A percentile compares a stretch with the other conserved stretches of the same genome.
Evolutionary conservation across 2,329 filamentous ascomycete genomes (phyloP).

Genomic region (Talaromyces atroroseus): DNA sequence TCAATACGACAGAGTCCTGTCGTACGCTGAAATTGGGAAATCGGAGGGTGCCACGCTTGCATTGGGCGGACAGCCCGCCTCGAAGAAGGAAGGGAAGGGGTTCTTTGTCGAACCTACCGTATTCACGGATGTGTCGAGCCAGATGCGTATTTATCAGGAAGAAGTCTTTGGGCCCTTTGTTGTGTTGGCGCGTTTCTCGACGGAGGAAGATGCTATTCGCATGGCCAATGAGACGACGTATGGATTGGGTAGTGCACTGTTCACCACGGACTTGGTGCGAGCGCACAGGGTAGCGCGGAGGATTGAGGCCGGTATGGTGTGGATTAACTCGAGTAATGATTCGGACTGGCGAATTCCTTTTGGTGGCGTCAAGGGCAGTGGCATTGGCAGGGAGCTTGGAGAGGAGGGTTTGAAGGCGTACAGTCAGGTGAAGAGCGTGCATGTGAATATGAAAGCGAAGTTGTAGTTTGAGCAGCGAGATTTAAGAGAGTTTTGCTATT

Average conservation of each 20-base stretch:
- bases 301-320: constrained; percentile 43
- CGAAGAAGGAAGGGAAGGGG: constrained; percentile 31
- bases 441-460: constrained; percentile 36
- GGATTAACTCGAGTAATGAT: constrained; percentile 42
- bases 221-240: constrained; percentile 39
- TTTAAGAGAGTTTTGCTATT: not conserved
- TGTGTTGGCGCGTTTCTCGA: constrained; percentile 36
- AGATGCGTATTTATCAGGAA: constrained; percentile 37
- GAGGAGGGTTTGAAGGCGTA: constrained; percentile 39
- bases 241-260: constrained; percentile 39
- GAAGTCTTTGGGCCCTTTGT: constrained; percentile 43
- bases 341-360: constrained; percentile 38
- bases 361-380: constrained; percentile 43
- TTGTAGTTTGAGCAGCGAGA: constrained; percentile 17
- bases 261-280: constrained; percentile 36
- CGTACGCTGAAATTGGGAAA: constrained; percentile 41
- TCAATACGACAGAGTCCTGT: constrained; percentile 41
- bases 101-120: constrained; percentile 39
- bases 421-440: constrained; percentile 36
- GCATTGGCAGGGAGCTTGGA: constrained; percentile 47
- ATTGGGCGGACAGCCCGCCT: constrained; percentile 30
- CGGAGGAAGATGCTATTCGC: constrained; percentile 34
- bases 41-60: constrained; percentile 35
- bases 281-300: constrained; percentile 38
- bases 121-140: constrained; percentile 29